Conservation (phyloP, 73 alveolate genomes). For the Loxodes magnus region DNA sequence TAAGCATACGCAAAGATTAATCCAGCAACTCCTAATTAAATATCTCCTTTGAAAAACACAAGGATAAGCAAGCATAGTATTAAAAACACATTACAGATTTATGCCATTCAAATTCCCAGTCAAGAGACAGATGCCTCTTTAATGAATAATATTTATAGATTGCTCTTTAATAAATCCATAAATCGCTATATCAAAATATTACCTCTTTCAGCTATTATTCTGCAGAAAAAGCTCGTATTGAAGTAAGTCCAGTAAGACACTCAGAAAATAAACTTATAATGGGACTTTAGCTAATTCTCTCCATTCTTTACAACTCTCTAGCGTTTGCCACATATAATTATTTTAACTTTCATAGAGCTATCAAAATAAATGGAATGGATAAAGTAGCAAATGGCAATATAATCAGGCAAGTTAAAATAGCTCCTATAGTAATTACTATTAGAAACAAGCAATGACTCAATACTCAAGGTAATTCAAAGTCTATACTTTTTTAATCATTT, state of each 20-base stretch:
- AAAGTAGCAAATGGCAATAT: not conserved
- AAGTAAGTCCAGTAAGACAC: not conserved
- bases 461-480: constrained; percentile 18
- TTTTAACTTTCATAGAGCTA: not conserved
- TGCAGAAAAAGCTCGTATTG: not conserved
- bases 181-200: not conserved
- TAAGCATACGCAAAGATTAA: not conserved
- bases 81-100: not conserved
- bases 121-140: not conserved
- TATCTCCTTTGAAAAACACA: not conserved
- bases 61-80: not conserved
- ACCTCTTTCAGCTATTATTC: too few species aligned
- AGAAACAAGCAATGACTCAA: constrained; percentile 5
- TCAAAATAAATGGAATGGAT: not conserved
- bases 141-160: not conserved
- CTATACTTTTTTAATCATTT: constrained; percentile 46
- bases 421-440: not conserved
- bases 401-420: not conserved
- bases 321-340: not conserved
- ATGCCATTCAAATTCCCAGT: not conserved
- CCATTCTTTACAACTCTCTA: not conserved
- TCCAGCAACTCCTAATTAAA: not conserved
- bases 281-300: not conserved
- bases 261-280: not conserved
- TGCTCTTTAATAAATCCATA: not conserved